These are phyloP conservation scores for Cryphonectria nitschkei DNA, from an alignment of 2,329 filamentous ascomycete genomes.

Conservation along the genomic window DNA sequence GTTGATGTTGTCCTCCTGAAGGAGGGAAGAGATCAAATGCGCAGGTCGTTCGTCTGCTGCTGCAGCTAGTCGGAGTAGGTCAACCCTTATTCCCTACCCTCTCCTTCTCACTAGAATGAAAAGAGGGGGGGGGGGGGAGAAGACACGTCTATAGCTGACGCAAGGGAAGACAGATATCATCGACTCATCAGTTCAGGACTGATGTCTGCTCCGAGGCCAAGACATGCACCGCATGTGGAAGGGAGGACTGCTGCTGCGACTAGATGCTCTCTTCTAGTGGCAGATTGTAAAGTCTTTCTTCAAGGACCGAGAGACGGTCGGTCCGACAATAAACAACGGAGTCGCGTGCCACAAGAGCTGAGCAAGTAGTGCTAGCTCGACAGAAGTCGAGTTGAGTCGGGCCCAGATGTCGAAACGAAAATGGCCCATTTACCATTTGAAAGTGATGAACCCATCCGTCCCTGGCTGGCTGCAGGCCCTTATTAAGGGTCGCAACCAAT, in stretches of 20 bases:
- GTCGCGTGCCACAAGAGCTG: conserved; percentile 7
- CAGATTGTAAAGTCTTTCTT: background rate
- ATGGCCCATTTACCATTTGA: background rate
- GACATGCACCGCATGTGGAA: conserved; percentile 1
- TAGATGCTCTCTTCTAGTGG: background rate
- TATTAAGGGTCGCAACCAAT: conserved; percentile 3
- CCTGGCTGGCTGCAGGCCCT: background rate
- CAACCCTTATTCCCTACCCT: too few relatives aligned
- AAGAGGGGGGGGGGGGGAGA: background rate
- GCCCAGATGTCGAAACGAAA: conserved; percentile 4
- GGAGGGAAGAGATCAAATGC: background rate
- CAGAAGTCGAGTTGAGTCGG: background rate
- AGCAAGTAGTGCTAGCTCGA: background rate
- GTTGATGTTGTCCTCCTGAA: background rate
- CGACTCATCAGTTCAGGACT: background rate
- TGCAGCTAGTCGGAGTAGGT: background rate
- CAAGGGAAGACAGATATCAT: background rate
- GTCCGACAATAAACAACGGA: background rate
- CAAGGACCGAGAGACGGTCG: background rate
- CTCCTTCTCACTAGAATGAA: background rate
- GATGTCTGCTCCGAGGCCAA: conserved; percentile 4
- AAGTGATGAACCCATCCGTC: background rate
- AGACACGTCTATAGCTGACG: background rate
- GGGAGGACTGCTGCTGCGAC: background rate
- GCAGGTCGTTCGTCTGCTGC: background rate